Percentiles rank a stretch among this genome's conserved stretches.
These are phyloP conservation scores for Lipomyces kockii DNA, from an alignment of 805 yeast species.

Conservation along the genomic window DNA sequence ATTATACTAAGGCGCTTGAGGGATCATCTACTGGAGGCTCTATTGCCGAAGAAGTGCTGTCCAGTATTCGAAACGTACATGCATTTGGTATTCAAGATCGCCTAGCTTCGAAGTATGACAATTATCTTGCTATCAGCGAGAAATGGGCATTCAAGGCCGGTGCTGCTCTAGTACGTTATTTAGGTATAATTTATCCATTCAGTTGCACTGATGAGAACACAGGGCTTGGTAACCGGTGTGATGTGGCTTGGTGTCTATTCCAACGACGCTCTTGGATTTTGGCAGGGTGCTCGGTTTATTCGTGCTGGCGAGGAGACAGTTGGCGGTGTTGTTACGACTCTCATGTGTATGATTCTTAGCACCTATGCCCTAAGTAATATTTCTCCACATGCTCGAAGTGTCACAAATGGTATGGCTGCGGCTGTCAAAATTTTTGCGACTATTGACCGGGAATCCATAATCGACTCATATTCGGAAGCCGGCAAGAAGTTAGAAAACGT, in stretches of 20 bases:
- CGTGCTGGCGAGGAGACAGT: constrained; percentile 32
- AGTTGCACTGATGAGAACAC: background rate
- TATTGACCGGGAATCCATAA: constrained; percentile 49
- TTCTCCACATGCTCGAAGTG: constrained; percentile 48
- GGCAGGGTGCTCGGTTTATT: constrained; percentile 44
- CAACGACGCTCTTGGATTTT: constrained; percentile 42
- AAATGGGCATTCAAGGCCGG: constrained; percentile 24
- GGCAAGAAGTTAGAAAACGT: constrained; percentile 30
- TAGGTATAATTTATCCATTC: background rate
- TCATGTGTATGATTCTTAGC: constrained; percentile 49
- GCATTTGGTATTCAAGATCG: constrained; percentile 51
- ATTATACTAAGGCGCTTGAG: constrained; percentile 20
- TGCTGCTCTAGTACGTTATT: constrained; percentile 12
- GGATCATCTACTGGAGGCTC: constrained; percentile 38
- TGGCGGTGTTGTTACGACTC: constrained; percentile 32
- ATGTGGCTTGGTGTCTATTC: constrained; percentile 39
- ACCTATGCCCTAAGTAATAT: constrained; percentile 48
- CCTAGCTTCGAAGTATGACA: constrained; percentile 39
- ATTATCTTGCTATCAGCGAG: constrained; percentile 26
- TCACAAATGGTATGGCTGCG: constrained; percentile 49
- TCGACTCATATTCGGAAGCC: constrained; percentile 43
- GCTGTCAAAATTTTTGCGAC: constrained; percentile 49
- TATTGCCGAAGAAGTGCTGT: constrained; percentile 50
- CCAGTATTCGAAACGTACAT: constrained; percentile 49
- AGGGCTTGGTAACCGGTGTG: constrained; percentile 35